Conservation (phyloP, 371 early-diverging fungal genomes). For the Rhizopus delemar region DNA sequence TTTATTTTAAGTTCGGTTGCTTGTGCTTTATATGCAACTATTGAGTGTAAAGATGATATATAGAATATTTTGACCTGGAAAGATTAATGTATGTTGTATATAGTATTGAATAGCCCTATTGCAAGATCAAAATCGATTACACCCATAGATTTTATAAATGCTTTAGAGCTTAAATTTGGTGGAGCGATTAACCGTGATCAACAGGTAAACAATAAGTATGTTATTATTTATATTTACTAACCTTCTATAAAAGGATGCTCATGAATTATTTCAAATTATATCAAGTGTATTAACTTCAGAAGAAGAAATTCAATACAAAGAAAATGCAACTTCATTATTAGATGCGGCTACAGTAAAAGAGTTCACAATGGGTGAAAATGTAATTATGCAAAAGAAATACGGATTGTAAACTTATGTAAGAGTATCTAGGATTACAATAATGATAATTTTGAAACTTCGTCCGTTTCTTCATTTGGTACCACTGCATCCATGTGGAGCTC, state of each 20-base stretch:
- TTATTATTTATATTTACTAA: background rate
- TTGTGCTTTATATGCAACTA: conserved; percentile 53
- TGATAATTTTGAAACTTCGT: conserved; percentile 50
- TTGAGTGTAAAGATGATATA: conserved; percentile 36
- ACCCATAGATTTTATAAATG: conserved; percentile 42
- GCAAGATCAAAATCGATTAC: conserved; percentile 37
- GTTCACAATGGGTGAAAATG: conserved; percentile 22
- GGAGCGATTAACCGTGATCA: conserved; percentile 48
- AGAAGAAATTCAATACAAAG: conserved; percentile 51
- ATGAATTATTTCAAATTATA: conserved; percentile 89
- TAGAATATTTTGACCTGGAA: too few relatives aligned
- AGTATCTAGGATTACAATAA: conserved; percentile 22
- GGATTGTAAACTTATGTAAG: conserved; percentile 8
- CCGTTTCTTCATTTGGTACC: conserved; percentile 50
- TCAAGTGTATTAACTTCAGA: conserved; percentile 79
- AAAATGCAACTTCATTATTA: conserved; percentile 41
- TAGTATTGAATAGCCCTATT: conserved; percentile 50
- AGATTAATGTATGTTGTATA: too few relatives aligned
- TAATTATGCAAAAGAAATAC: conserved; percentile 7
- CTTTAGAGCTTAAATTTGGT: conserved; percentile 46
- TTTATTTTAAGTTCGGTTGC: conserved; percentile 53
- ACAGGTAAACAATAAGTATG: conserved; percentile 30
- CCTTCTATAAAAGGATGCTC: conserved; percentile 75
- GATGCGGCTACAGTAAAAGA: conserved; percentile 37
- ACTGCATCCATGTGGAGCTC: conserved; percentile 57